Base-by-base conservation (phyloP, 1,284 basidiomycete genomes). In the Puccinia triticina region DNA sequence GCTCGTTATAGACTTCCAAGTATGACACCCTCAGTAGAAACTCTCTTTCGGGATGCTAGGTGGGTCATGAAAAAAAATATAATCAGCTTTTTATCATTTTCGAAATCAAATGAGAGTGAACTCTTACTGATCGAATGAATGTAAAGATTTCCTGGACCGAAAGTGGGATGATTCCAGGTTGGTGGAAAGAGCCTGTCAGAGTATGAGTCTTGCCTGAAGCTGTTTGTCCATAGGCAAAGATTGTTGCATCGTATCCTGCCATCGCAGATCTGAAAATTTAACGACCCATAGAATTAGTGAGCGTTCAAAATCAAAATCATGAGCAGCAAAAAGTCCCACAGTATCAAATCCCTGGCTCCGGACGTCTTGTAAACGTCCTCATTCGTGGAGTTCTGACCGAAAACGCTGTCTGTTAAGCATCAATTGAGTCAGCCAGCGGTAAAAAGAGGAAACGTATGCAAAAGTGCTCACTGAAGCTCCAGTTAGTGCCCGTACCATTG, bases 181-280 rank as follows among this genome's bases (percentile, higher is more conserved):
- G 92, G 1, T 90, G 89, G 12, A 92, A 91, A 46, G 90, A 91
- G 14, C 96, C 96, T 5, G 90, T 90, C 61, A 98, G 90, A 0
- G 95, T 97, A 86, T 93, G 95, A 0, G 95, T 97, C 89, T 97
- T 98, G 76, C 95, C 95, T 21, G 93, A 93, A 0, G 93, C 93
- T 0, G 93, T 94, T 76, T 88, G 88, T 55, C 94, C 95, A 84
- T 97, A 96, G 0, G 95, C 95, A 85, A 97, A 97, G 76, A 96
- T 91, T 84, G 98, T 94, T 16, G 95, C 91, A 87, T 99, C 98
- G 89, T 92, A 98, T 14, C 96, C 96, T 74, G 96, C 94, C 94
- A 98, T 97, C 12, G 95, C 93, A n/a, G 94, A 93, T 83, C 88
- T 86, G 0, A 90, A 89, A 34, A 67, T 32, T 14, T 11, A 53